Percentiles rank a stretch among this genome's conserved stretches.
phyloP scores from a whole-genome alignment of 805 yeast genomes.

The Yamadazyma philogaea region DNA sequence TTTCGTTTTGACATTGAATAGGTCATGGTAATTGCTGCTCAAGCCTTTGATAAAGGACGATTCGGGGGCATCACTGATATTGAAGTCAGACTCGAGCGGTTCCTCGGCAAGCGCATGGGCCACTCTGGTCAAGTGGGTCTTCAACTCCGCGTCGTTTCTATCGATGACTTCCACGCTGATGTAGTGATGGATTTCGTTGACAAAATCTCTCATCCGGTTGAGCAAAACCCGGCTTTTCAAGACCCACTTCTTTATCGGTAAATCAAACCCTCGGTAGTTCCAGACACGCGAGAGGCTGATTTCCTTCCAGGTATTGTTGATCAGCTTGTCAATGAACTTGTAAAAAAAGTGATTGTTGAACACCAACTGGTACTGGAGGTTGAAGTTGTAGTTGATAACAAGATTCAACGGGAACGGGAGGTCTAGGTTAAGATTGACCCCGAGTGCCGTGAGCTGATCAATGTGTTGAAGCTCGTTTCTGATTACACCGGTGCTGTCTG shows the following conservation, averaged over 20 bases:
- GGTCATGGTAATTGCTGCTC: conserved; percentile 16
- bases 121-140: conserved; percentile 16
- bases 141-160: conserved; percentile 47
- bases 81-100: conserved; percentile 5
- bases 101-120: conserved; percentile 3
- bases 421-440: conserved; percentile 53
- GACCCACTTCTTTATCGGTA: conserved; percentile 51
- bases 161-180: conserved; percentile 60
- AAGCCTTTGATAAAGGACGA: conserved; percentile 6
- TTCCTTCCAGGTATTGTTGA: conserved; percentile 71
- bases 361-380: conserved; percentile 75
- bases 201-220: conserved; percentile 52
- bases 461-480: conserved; percentile 23
- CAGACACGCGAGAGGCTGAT: conserved; percentile 64
- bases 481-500: conserved; percentile 6
- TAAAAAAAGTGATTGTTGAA: conserved; percentile 67
- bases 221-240: conserved; percentile 54
- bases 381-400: conserved; percentile 63
- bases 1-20: conserved; percentile 18
- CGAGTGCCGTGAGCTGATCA: conserved; percentile 46
- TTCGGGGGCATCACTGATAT: conserved; percentile 1
- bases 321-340: conserved; percentile 56
- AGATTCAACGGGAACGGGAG: conserved; percentile 87
- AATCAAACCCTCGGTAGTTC: conserved; percentile 48
- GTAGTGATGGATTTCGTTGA: conserved; percentile 54